Evolutionary conservation across 768 basidiomycete genomes (phyloP).

Genomic region (Lactifluus volemus): DNA sequence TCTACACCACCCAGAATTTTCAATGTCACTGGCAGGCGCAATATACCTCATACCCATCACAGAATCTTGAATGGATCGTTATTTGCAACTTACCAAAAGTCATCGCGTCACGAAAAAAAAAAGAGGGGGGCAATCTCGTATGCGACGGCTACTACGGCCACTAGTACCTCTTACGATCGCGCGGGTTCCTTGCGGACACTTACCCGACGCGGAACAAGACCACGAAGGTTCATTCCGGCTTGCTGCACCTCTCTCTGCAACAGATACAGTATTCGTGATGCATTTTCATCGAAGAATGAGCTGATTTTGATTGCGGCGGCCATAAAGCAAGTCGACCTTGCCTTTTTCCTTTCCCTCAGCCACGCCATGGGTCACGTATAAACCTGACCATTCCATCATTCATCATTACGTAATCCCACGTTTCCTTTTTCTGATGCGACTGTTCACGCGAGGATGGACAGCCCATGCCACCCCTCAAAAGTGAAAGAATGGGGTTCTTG

Average conservation of each 20-base stretch:
- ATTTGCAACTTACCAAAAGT: neutral
- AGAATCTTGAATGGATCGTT: neutral
- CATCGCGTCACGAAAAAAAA: neutral
- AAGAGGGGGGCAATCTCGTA: neutral
- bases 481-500: neutral
- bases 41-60: neutral
- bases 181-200: neutral
- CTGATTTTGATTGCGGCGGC: neutral
- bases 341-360: neutral
- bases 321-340: neutral
- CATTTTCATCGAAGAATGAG: neutral
- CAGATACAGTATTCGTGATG: neutral
- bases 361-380: neutral
- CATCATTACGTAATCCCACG: conserved; percentile 10
- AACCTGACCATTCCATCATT: neutral
- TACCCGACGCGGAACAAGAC: neutral
- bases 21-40: neutral
- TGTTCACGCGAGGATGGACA: neutral
- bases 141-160: neutral
- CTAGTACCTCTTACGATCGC: neutral
- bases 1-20: neutral
- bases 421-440: conserved; percentile 13
- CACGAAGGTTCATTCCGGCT: neutral
- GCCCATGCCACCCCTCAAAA: neutral
- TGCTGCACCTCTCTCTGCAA: neutral